Conservation (phyloP, 257 asterid species). For the Marsdenia floribunda region DNA sequence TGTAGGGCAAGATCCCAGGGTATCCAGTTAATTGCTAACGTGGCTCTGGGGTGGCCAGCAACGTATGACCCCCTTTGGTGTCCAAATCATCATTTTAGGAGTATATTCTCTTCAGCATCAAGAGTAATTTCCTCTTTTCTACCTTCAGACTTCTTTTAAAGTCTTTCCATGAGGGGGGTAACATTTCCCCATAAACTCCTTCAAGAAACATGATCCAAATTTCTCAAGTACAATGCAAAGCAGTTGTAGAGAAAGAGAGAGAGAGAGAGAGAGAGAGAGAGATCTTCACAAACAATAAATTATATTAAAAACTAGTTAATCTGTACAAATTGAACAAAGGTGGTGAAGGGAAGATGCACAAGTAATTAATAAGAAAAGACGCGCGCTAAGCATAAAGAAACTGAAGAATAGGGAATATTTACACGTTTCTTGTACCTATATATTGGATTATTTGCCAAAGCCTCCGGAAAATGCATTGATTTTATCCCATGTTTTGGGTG, state of each 20-base stretch:
- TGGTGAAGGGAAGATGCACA: conserved; percentile 2
- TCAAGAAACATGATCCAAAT: background rate
- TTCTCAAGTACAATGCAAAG: background rate
- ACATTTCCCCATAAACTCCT: background rate
- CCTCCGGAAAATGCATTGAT: conserved; percentile 43
- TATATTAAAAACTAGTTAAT: conserved; percentile 34
- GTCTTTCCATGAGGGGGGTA: no score
- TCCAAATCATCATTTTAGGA: no score
- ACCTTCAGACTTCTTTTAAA: no score
- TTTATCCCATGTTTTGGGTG: conserved; percentile 24
- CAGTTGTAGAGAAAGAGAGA: background rate
- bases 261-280: background rate
- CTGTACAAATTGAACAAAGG: conserved; percentile 56
- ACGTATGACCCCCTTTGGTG: no score
- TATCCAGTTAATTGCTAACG: no score
- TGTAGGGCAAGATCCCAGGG: no score
- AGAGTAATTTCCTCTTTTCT: no score
- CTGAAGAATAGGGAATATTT: conserved; percentile 40
- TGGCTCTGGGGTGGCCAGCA: no score
- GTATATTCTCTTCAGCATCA: no score
- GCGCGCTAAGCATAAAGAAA: conserved; percentile 22
- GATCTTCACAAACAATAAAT: conserved; percentile 21
- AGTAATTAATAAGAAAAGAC: conserved; percentile 10
- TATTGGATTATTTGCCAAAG: conserved; percentile 62
- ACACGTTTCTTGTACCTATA: conserved; percentile 65